Conservation (phyloP, 2,329 filamentous ascomycete genomes). For the Gnomoniopsis sp. region DNA sequence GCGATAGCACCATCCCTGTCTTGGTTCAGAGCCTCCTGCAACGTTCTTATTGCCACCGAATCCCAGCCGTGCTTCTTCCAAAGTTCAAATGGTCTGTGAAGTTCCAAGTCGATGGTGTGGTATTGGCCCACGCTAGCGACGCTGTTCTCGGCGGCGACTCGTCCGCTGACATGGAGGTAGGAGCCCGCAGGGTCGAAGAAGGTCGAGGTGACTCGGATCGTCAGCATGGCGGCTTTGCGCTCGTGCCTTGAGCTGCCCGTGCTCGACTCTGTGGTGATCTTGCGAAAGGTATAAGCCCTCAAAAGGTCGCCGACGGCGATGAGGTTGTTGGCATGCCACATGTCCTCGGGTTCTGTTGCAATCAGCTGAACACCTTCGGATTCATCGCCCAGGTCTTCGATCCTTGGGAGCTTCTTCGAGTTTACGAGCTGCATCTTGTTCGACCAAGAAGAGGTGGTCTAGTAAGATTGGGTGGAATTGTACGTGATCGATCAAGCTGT, state of each 20-base stretch:
- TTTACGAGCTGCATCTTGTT: constrained; percentile 36
- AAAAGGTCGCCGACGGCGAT: constrained; percentile 52
- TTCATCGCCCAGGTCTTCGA: constrained; percentile 36
- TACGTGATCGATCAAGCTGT: background rate
- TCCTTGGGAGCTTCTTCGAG: constrained; percentile 33
- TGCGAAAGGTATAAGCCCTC: constrained; percentile 53
- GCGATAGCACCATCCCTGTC: constrained; percentile 79
- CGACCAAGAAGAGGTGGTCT: background rate
- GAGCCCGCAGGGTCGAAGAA: constrained; percentile 57
- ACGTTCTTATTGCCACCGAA: constrained; percentile 73
- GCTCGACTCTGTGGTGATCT: constrained; percentile 44
- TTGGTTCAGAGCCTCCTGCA: constrained; percentile 75
- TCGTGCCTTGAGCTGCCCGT: constrained; percentile 46
- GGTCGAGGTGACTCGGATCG: constrained; percentile 53
- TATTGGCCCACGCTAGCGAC: constrained; percentile 52
- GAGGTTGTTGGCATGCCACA: constrained; percentile 61
- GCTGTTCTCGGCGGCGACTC: constrained; percentile 49
- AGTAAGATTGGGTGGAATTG: background rate
- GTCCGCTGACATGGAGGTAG: constrained; percentile 54
- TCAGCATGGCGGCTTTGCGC: constrained; percentile 56
- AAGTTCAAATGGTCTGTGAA: constrained; percentile 82
- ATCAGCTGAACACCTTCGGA: constrained; percentile 37
- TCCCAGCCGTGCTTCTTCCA: constrained; percentile 89
- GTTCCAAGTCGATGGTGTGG: constrained; percentile 73
- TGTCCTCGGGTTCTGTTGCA: constrained; percentile 40